Evolutionary conservation across 805 yeast species (phyloP), one percentile per base, ranked within the genome.

Genomic region (Saccharomycopsis babjevae): DNA sequence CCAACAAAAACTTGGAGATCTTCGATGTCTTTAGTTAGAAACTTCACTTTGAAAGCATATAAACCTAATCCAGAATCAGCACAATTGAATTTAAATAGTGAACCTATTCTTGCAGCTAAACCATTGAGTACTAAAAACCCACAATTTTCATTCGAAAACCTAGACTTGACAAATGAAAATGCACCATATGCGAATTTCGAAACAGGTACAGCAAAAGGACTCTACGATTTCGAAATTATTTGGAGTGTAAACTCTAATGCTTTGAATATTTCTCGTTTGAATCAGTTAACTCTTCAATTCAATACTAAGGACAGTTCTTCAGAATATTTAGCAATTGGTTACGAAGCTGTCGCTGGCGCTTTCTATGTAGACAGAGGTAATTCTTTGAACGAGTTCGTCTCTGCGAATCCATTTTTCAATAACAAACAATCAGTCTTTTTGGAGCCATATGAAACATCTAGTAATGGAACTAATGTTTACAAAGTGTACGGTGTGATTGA

Each of bases 1-100:
- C 79, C 79, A n/a, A 73, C 76, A 13, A 63, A 60, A 6, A 66
- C 68, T 8, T 75, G 74, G 74, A 70, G 75, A 58, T 66, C 73
- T 20, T 70, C 76, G 1, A 72, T 74, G 76, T 67, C 77, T 1
- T 60, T 72, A 20, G 70, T 66, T n/a, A 68, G 75, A 59, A 70
- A 70, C 57, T 67, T 68, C 57, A 67, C 71, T 18, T 60, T 72
- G 58, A 67, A 66, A 34, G 66, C 68, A 34, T 68, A 64, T 39
- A 58, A 65, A 15, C 67, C 67, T 11, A 72, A 71, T 62, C 66
- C 69, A 15, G 73, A 70, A 38, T 57, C 64, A 36, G 60, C 63
- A 20, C 60, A 61, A 52, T 56, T 69, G 59, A 63, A 62, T 6
- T 62, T 72, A 46, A 64, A 64, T 55, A 69, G 69, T 55, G 61